Conservation (phyloP, 805 yeast genomes). For the Huiozyma sinensis region DNA sequence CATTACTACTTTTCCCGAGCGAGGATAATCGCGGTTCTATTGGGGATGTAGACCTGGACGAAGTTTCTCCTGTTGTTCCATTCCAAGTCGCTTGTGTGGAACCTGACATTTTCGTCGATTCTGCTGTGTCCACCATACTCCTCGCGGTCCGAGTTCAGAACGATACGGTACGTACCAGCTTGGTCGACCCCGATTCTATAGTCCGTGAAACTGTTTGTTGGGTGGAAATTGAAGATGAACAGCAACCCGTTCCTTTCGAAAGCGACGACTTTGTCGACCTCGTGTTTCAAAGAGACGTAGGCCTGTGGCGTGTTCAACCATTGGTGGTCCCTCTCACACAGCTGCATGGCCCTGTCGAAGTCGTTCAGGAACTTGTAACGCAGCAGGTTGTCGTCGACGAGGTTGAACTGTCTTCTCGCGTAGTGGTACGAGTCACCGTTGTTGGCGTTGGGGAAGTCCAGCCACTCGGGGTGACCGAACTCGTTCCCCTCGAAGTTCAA, state of each 20-base stretch:
- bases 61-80: slow-evolving; percentile 80
- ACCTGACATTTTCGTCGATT: slow-evolving; percentile 44
- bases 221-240: slow-evolving; percentile 86
- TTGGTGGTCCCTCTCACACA: slow-evolving; percentile 54
- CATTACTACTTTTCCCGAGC: slow-evolving; percentile 29
- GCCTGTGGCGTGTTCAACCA: slow-evolving; percentile 71
- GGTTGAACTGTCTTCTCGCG: slow-evolving; percentile 89
- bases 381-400: slow-evolving; percentile 67
- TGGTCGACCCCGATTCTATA: slow-evolving; percentile 83
- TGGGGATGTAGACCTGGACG: slow-evolving; percentile 72
- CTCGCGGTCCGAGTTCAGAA: slow-evolving; percentile 61
- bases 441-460: slow-evolving; percentile 90
- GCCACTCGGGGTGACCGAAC: slow-evolving; percentile 98
- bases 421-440: slow-evolving; percentile 84
- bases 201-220: slow-evolving; percentile 69
- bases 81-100: slow-evolving; percentile 56
- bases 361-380: slow-evolving; percentile 67
- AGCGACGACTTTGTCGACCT: slow-evolving; percentile 76
- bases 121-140: slow-evolving; percentile 77
- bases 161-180: slow-evolving; percentile 65
- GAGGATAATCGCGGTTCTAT: slow-evolving; percentile 55
- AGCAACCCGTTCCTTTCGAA: slow-evolving; percentile 81
- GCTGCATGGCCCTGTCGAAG: slow-evolving; percentile 84
- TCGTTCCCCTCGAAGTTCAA: slow-evolving; percentile 95
- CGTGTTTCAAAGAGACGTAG: slow-evolving; percentile 80